Evolutionary conservation across 164 flowering plant genomes (phyloP).

Genomic region (Platanus orientalis): DNA sequence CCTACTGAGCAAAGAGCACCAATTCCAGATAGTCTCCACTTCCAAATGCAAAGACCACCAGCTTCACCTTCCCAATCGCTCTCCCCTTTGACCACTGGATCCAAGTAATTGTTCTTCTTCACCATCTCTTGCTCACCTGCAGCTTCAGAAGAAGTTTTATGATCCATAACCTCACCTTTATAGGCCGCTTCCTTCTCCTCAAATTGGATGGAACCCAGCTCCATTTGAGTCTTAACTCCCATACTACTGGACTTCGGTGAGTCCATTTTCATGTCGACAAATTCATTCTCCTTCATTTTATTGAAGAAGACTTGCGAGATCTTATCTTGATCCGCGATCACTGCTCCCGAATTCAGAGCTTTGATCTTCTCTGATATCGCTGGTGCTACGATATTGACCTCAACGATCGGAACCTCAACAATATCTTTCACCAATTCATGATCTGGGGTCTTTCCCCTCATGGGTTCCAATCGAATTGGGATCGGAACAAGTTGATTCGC

Average conservation of each 20-base stretch:
- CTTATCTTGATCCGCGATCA: slow-evolving; percentile 30
- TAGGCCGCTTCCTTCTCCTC: slow-evolving; percentile 21
- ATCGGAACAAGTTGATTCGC: slow-evolving; percentile 19
- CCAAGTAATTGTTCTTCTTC: slow-evolving; percentile 16
- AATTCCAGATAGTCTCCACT: slow-evolving; percentile 38
- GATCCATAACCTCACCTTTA: slow-evolving; percentile 7
- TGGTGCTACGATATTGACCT: slow-evolving; percentile 6
- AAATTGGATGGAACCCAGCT: slow-evolving; percentile 20
- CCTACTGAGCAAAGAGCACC: slow-evolving; percentile 62
- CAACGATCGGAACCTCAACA: slow-evolving; percentile 16
- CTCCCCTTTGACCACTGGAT: slow-evolving; percentile 14
- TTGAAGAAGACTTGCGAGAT: slow-evolving; percentile 44
- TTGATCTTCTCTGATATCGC: slow-evolving; percentile 1
- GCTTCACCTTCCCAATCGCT: slow-evolving; percentile 1
- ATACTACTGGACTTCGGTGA: slow-evolving; percentile 23
- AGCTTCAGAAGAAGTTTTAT: neutral
- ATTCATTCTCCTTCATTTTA: slow-evolving; percentile 47
- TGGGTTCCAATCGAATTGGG: slow-evolving; percentile 26
- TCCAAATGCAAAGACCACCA: slow-evolving; percentile 39
- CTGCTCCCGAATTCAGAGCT: slow-evolving; percentile 7
- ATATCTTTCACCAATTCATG: slow-evolving; percentile 16
- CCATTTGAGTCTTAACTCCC: slow-evolving; percentile 26
- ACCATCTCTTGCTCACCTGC: slow-evolving; percentile 10
- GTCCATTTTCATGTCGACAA: slow-evolving; percentile 67
- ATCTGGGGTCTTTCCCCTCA: slow-evolving; percentile 11